Evolutionary conservation across 768 basidiomycete genomes (phyloP).

Genomic region (Pisolithus microcarpus): DNA sequence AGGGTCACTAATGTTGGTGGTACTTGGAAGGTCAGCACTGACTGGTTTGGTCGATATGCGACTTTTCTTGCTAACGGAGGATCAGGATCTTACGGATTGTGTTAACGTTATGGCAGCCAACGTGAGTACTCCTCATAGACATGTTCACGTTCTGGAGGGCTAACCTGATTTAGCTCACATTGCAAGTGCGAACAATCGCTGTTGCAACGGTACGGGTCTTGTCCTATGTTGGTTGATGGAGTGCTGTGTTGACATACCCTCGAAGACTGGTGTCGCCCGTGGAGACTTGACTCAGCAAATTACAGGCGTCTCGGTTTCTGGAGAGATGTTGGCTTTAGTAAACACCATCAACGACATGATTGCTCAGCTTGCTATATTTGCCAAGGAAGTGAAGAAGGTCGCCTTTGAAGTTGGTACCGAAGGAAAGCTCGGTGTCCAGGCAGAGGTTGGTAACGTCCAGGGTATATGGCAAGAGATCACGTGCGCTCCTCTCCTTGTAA

Average conservation of each 20-base stretch:
- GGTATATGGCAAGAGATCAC: conserved; percentile 99
- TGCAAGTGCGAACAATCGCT: conserved; percentile 91
- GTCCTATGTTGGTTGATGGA: neutral
- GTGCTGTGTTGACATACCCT: neutral
- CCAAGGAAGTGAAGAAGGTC: conserved; percentile 85
- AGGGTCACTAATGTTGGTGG: conserved; percentile 91
- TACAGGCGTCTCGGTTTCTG: conserved; percentile 83
- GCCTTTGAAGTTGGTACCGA: conserved; percentile 97
- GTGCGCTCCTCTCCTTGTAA: conserved; percentile 39
- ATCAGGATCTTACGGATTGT: conserved; percentile 80
- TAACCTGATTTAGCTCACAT: conserved; percentile 57
- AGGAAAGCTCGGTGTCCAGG: conserved; percentile 97
- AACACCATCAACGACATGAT: conserved; percentile 95
- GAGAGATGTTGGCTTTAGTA: conserved; percentile 93
- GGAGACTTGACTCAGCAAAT: conserved; percentile 95
- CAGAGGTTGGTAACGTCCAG: conserved; percentile 93
- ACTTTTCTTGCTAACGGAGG: conserved; percentile 5
- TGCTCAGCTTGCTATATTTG: conserved; percentile 61
- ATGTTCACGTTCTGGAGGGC: no score
- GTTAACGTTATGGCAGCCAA: conserved; percentile 96
- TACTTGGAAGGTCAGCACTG: conserved; percentile 71
- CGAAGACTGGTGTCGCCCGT: conserved; percentile 81
- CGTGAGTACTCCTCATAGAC: conserved; percentile 35
- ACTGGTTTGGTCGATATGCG: neutral
- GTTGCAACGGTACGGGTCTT: conserved; percentile 67